These are phyloP conservation scores for Aspergillus spinulosporus DNA, from an alignment of 2,329 filamentous ascomycete genomes.

Conservation along the genomic window DNA sequence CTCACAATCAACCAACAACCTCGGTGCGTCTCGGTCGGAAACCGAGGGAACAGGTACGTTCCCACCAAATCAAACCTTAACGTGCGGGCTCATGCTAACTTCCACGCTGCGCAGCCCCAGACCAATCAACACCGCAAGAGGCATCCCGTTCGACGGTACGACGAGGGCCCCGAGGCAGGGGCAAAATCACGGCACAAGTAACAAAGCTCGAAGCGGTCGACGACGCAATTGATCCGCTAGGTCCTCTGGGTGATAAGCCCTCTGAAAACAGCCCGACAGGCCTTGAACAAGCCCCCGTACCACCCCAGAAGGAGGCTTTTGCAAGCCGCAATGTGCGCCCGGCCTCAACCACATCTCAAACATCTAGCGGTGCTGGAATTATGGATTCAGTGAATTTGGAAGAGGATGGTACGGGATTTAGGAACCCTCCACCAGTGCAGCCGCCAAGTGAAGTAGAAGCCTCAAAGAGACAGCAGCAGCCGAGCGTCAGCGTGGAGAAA, in stretches of 20 bases:
- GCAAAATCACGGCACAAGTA: conserved; percentile 60
- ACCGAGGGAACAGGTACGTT: conserved; percentile 35
- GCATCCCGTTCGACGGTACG: conserved; percentile 50
- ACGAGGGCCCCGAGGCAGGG: conserved; percentile 54
- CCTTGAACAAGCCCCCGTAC: conserved; percentile 56
- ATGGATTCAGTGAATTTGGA: conserved; percentile 71
- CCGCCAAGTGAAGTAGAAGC: conserved; percentile 46
- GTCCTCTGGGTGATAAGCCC: conserved; percentile 57
- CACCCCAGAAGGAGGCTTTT: conserved; percentile 60
- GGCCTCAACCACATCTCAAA: conserved; percentile 44
- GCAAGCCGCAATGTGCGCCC: conserved; percentile 39
- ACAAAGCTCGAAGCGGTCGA: conserved; percentile 65
- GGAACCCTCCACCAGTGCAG: conserved; percentile 62
- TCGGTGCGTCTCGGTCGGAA: conserved; percentile 28
- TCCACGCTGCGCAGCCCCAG: conserved; percentile 25
- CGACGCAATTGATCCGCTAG: conserved; percentile 62
- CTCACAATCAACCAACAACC: conserved; percentile 41
- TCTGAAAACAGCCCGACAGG: conserved; percentile 38
- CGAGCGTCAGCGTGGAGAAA: conserved; percentile 88
- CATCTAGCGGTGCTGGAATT: conserved; percentile 52
- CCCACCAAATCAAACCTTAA: not conserved
- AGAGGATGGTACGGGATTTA: conserved; percentile 66
- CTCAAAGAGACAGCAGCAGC: conserved; percentile 58
- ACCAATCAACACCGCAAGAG: conserved; percentile 37
- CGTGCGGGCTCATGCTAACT: conserved; percentile 13